Conservation (phyloP, 352 stramenopile species). For the Phytophthora megakarya region DNA sequence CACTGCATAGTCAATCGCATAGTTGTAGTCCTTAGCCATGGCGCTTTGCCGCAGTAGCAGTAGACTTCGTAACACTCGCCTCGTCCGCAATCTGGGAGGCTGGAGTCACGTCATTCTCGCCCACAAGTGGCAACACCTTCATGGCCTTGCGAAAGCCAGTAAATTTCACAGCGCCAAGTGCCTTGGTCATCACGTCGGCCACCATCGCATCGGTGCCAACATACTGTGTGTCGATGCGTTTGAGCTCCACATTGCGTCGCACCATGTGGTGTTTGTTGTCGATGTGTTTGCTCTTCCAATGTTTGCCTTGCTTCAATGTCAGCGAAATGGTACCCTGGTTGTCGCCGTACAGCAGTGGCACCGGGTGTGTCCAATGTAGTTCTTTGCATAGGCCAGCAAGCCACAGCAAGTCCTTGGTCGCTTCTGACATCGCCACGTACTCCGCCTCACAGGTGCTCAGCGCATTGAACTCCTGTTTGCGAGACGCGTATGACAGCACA, state of each 20-base stretch:
- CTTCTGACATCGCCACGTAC: constrained; percentile 30
- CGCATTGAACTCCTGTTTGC: constrained; percentile 38
- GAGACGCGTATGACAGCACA: constrained; percentile 26
- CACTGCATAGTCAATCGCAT: too few species aligned
- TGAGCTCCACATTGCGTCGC: too few species aligned
- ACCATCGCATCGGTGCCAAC: constrained; percentile 19
- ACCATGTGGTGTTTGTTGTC: constrained; percentile 36
- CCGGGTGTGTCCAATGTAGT: too few species aligned
- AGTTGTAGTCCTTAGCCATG: too few species aligned
- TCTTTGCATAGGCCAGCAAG: constrained; percentile 14
- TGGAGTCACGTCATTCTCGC: too few species aligned
- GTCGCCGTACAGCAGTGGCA: too few species aligned
- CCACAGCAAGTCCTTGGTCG: constrained; percentile 18
- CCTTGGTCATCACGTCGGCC: constrained; percentile 31
- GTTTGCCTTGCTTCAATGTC: not conserved
- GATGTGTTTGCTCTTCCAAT: too few species aligned
- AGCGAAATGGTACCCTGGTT: too few species aligned
- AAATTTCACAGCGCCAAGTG: constrained; percentile 26
- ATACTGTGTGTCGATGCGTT: not conserved
- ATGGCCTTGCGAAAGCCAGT: constrained; percentile 12
- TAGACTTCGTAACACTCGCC: too few species aligned
- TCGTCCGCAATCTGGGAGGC: too few species aligned
- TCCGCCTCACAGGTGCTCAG: constrained; percentile 29
- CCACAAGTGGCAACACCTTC: too few species aligned
- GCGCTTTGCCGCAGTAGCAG: too few species aligned